A percentile compares a stretch with the other conserved stretches of the same genome.
These are phyloP conservation scores for Pilatotrama ljubarskyi DNA, from an alignment of 768 basidiomycete species.

Conservation along the genomic window DNA sequence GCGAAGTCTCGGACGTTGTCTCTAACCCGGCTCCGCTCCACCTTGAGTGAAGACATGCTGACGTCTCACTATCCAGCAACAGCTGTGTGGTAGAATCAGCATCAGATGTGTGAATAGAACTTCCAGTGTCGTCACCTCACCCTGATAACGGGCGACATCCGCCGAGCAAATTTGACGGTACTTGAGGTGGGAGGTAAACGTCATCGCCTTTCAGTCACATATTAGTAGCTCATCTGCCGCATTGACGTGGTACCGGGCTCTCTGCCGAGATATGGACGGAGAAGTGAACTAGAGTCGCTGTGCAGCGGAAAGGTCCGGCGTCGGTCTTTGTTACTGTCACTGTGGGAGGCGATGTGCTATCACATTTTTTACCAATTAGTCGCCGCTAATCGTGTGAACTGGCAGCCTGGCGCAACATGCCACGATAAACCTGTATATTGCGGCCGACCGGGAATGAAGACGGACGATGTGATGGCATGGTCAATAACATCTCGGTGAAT, in stretches of 20 bases:
- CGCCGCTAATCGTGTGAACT: background rate
- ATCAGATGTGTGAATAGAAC: background rate
- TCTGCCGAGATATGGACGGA: background rate
- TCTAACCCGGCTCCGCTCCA: background rate
- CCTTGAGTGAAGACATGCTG: background rate
- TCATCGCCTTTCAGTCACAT: background rate
- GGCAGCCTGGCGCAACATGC: background rate
- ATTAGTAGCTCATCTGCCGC: background rate
- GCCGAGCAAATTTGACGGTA: background rate
- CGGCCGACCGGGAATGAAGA: background rate
- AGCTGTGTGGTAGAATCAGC: background rate
- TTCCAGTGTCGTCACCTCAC: background rate
- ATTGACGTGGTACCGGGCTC: background rate
- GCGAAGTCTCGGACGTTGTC: conserved; percentile 5
- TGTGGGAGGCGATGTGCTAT: background rate
- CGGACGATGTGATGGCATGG: background rate
- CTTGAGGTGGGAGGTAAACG: background rate
- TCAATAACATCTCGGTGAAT: background rate
- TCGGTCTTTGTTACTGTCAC: background rate
- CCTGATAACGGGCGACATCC: background rate
- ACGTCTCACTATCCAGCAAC: background rate
- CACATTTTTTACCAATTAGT: background rate
- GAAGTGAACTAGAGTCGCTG: background rate
- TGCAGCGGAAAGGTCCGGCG: background rate
- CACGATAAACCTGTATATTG: background rate